Percentiles rank a stretch among this genome's conserved stretches.
These are phyloP conservation scores for Calonectria fujianensis DNA, from an alignment of 2,329 filamentous ascomycete genomes.

Conservation along the genomic window DNA sequence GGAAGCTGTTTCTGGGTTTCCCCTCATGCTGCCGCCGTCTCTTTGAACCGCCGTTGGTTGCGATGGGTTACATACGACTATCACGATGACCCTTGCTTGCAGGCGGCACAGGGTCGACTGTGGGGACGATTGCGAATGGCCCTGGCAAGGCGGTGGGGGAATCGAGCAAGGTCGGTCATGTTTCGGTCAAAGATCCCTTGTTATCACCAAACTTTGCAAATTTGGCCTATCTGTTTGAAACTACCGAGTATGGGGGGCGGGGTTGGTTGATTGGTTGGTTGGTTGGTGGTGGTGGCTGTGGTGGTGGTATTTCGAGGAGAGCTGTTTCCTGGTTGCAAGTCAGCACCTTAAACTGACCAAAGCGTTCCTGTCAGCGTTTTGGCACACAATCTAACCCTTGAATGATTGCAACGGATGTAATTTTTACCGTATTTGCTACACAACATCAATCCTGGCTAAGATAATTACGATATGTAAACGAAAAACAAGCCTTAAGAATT, in stretches of 20 bases:
- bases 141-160: background rate
- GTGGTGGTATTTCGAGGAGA: background rate
- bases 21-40: background rate
- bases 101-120: conserved; percentile 1
- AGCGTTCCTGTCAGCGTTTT: background rate
- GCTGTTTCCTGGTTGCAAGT: background rate
- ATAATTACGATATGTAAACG: too few species aligned
- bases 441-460: too few species aligned
- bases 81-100: conserved; percentile 14
- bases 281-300: background rate
- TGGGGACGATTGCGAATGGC: conserved; percentile 18
- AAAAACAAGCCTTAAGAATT: too few species aligned
- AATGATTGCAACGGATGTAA: too few species aligned
- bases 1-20: background rate
- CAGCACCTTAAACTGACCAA: background rate
- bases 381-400: too few species aligned
- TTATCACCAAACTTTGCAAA: background rate
- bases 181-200: conserved; percentile 13
- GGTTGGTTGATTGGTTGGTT: background rate
- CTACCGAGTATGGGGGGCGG: background rate
- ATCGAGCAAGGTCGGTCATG: conserved; percentile 5
- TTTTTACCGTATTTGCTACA: too few species aligned
- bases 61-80: conserved; percentile 3
- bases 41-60: background rate
- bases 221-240: background rate